phyloP scores from a whole-genome alignment of 805 yeast species.

The Candida xiaguanensis region DNA sequence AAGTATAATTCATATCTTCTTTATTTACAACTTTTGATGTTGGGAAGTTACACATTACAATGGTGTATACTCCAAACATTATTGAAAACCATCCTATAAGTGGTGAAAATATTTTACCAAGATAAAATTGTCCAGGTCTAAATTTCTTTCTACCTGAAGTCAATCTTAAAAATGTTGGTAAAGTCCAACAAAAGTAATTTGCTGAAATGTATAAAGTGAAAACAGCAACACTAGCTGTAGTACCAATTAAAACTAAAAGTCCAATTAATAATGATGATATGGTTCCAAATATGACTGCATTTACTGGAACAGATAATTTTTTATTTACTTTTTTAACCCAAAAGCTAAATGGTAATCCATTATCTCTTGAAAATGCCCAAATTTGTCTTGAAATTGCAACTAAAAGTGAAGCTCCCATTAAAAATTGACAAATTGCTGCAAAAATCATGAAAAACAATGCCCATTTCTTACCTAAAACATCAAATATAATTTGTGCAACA shows the following conservation, averaged over 20 bases:
- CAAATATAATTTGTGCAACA: conserved; percentile 28
- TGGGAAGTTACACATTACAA: conserved; percentile 48
- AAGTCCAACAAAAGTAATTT: conserved; percentile 55
- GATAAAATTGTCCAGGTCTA: conserved; percentile 61
- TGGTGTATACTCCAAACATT: conserved; percentile 23
- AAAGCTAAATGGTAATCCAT: conserved; percentile 24
- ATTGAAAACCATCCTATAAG: conserved; percentile 42
- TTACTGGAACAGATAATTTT: conserved; percentile 23
- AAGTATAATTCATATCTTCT: conserved; percentile 32
- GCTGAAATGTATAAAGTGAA: conserved; percentile 55
- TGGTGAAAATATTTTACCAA: conserved; percentile 48
- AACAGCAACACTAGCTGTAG: conserved; percentile 42
- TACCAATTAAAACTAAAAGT: conserved; percentile 50
- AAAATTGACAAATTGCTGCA: conserved; percentile 26
- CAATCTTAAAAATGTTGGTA: conserved; percentile 53
- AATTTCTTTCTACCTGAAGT: conserved; percentile 49
- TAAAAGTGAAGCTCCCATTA: conserved; percentile 30
- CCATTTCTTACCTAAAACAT: conserved; percentile 28
- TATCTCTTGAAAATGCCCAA: conserved; percentile 29
- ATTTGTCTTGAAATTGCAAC: conserved; percentile 28
- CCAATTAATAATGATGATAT: conserved; percentile 39
- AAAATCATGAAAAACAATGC: conserved; percentile 27
- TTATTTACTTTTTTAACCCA: conserved; percentile 24
- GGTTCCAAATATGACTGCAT: conserved; percentile 31
- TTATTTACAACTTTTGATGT: conserved; percentile 32